Percentiles rank a stretch among this genome's conserved stretches.
phyloP scores from a whole-genome alignment of 345 rosid genomes.

The Clarkia xantiana region DNA sequence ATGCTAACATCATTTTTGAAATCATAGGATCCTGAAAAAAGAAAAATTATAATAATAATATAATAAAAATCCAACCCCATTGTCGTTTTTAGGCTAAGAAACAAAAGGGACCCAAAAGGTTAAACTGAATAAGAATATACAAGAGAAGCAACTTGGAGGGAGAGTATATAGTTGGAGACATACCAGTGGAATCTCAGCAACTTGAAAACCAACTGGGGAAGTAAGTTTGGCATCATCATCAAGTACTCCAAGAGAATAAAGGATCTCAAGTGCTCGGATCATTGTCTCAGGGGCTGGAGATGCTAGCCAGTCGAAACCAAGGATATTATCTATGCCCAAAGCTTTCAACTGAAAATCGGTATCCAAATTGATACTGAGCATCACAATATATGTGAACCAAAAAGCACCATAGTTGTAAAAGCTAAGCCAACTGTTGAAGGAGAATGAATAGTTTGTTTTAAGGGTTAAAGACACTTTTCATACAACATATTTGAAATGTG shows the following conservation, averaged over 20 bases:
- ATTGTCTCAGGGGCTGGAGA: slow-evolving; percentile 86
- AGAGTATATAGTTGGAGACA: slow-evolving; percentile 7
- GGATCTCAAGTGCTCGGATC: slow-evolving; percentile 88
- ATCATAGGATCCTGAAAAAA: slow-evolving; percentile 74
- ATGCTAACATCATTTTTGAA: slow-evolving; percentile 88
- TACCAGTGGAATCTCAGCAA: slow-evolving; percentile 93
- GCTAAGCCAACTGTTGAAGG: no score
- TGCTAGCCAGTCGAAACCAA: slow-evolving; percentile 92
- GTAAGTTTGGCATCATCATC: slow-evolving; percentile 98
- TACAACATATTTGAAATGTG: no score
- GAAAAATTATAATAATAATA: background rate
- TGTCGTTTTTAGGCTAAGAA: no score
- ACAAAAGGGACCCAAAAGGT: background rate
- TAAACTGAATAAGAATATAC: background rate
- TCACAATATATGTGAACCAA: background rate
- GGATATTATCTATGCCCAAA: slow-evolving; percentile 81
- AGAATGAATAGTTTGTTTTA: no score
- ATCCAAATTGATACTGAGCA: background rate
- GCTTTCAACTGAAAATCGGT: slow-evolving; percentile 58
- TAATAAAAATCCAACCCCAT: background rate
- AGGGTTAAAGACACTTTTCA: no score
- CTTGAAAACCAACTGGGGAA: slow-evolving; percentile 92
- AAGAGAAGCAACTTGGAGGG: background rate
- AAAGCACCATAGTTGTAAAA: background rate
- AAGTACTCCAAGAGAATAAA: slow-evolving; percentile 77